Base-by-base conservation (phyloP, 1,284 basidiomycete genomes). In the Ustanciosporium gigantosporum region DNA sequence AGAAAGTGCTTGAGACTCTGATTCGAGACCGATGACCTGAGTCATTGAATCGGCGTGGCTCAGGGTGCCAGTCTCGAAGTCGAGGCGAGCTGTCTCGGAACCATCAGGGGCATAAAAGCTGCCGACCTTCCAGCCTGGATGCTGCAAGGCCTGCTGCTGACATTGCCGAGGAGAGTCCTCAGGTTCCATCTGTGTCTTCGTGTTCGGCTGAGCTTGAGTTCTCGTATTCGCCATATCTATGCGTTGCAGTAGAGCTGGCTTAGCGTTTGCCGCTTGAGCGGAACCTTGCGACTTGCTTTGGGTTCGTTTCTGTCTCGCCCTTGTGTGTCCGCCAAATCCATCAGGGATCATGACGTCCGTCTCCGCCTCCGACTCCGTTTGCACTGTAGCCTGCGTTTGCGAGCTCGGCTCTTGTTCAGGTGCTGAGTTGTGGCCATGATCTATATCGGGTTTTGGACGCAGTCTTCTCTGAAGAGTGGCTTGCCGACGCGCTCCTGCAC, bases 51-150 rank as follows among this genome's bases (percentile, higher is more conserved):
- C 56, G 5, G 57, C 47, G 22, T 35, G 46, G 44, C 48, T 65
- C 21, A 66, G 38, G 8, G 44, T 36, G 9, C 48, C 59, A 6
- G 45, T 41, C 16, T 48, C 40, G 40, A 31, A 35, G 36, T 69
- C 64, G 41, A 67, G 44, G 13, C 64, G 43, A 5, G 43, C 67
- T 0, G 47, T 62, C 25, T 69, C 67, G 21, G 42, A 38, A 5
- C 68, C 68, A n/a, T 67, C 55, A 11, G 58, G 46, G 0, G 46
- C 66, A 36, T 71, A 71, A 47, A 71, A 69, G 52, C 57, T 66
- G 22, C 67, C 68, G 7, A 71, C 68, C 15, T 46, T 37, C 64
- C 49, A 66, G n/a, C n/a, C n/a, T n/a, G n/a, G n/a, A n/a, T n/a
- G n/a, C n/a, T n/a, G n/a, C n/a, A n/a, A n/a, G n/a, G n/a, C n/a